Conservation (phyloP, 208 protist genomes). For the Trypanosoma brucei region DNA sequence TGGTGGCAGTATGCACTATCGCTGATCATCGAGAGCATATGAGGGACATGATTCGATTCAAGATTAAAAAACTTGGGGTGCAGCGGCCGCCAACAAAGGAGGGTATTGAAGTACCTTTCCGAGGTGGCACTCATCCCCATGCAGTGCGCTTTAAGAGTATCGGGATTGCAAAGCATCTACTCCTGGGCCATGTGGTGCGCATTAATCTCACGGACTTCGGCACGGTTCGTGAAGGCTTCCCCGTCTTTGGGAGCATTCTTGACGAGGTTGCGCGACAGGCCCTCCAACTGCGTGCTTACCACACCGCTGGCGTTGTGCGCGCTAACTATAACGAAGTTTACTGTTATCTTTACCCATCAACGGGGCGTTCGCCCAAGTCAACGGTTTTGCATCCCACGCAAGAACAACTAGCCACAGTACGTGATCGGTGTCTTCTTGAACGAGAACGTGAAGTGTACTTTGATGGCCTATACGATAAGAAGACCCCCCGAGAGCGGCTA, state of each 20-base stretch:
- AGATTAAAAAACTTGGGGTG: constrained; percentile 80
- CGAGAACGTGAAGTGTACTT: constrained; percentile 81
- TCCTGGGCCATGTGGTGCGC: constrained; percentile 67
- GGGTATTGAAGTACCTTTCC: constrained; percentile 81
- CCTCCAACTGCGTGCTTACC: constrained; percentile 65
- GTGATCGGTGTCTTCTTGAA: constrained; percentile 63
- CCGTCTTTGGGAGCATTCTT: constrained; percentile 72
- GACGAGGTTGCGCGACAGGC: constrained; percentile 69
- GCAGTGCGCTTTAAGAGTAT: constrained; percentile 83
- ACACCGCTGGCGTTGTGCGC: constrained; percentile 64
- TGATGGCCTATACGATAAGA: constrained; percentile 66
- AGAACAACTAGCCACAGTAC: constrained; percentile 41
- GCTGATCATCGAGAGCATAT: constrained; percentile 81
- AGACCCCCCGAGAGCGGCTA: constrained; percentile 46
- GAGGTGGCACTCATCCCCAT: constrained; percentile 80
- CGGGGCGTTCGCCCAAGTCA: constrained; percentile 72
- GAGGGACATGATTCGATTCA: constrained; percentile 79
- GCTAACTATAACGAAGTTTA: constrained; percentile 79
- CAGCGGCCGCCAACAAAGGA: constrained; percentile 61
- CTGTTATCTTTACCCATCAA: constrained; percentile 85
- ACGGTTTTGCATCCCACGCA: constrained; percentile 68
- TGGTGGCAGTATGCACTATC: constrained; percentile 72
- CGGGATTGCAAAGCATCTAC: constrained; percentile 73
- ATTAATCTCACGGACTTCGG: constrained; percentile 86
- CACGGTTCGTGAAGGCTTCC: constrained; percentile 77